phyloP scores from a whole-genome alignment of 768 basidiomycete genomes.

The Rhodotorula toruloides region DNA sequence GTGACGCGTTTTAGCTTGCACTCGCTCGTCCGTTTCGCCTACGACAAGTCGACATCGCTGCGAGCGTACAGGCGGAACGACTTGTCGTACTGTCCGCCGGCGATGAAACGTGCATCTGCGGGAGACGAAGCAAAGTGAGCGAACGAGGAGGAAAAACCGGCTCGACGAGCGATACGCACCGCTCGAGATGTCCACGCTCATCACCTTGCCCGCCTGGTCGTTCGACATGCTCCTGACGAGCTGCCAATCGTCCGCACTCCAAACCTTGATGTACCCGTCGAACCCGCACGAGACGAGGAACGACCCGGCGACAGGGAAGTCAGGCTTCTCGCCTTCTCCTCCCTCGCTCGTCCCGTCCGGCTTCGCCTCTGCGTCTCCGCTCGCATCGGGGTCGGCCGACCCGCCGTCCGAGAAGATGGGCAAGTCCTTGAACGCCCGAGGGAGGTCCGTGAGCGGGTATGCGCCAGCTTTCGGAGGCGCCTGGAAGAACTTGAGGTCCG shows the following conservation, averaged over 20 bases:
- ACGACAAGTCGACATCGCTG: conserved; percentile 24
- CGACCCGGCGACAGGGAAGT: conserved; percentile 74
- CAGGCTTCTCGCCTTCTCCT: conserved; percentile 57
- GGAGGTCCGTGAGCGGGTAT: conserved; percentile 18
- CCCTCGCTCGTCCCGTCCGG: conserved; percentile 13
- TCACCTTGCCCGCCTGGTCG: conserved; percentile 88
- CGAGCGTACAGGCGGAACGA: conserved; percentile 27
- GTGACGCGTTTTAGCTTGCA: background rate
- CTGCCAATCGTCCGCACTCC: conserved; percentile 99
- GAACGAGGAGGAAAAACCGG: background rate
- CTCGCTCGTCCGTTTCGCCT: background rate
- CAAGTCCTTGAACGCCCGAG: conserved; percentile 24
- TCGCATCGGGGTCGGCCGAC: conserved; percentile 4
- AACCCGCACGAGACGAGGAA: conserved; percentile 93
- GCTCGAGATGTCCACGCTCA: conserved; percentile 86
- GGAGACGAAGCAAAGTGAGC: too few species aligned
- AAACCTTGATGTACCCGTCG: conserved; percentile 89
- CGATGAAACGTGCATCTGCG: conserved; percentile 36
- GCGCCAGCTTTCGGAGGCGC: conserved; percentile 13
- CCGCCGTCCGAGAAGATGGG: conserved; percentile 21
- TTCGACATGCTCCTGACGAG: conserved; percentile 78
- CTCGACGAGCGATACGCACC: too few species aligned
- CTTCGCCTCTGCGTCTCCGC: conserved; percentile 17
- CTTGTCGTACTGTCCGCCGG: conserved; percentile 26
- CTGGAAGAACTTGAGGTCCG: conserved; percentile 91